phyloP scores from a whole-genome alignment of 1,284 basidiomycete genomes.

The Cutaneotrichosporon sp. region DNA sequence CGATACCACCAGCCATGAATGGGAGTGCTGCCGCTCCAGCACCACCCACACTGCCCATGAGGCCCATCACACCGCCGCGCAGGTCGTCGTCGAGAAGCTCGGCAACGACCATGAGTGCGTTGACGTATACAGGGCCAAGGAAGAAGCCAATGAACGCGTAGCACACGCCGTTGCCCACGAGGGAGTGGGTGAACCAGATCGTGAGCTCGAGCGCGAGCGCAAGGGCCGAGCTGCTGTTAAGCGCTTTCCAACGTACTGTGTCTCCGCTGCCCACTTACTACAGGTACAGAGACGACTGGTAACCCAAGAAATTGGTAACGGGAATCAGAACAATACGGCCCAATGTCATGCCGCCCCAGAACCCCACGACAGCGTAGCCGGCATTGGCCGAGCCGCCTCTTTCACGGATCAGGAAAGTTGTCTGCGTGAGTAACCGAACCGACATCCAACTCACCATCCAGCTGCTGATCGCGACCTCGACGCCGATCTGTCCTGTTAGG shows the following conservation, averaged over 20 bases:
- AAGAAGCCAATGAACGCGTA: slow-evolving; percentile 55
- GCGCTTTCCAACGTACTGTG: neutral
- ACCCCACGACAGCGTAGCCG: slow-evolving; percentile 20
- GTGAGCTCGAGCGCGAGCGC: slow-evolving; percentile 51
- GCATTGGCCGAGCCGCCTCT: slow-evolving; percentile 14
- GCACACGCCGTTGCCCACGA: slow-evolving; percentile 53
- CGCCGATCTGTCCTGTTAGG: slow-evolving; percentile 7
- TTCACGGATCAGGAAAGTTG: slow-evolving; percentile 19
- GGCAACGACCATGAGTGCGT: slow-evolving; percentile 57
- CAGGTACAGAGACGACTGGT: slow-evolving; percentile 20
- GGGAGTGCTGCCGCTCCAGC: slow-evolving; percentile 60
- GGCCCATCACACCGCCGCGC: slow-evolving; percentile 58
- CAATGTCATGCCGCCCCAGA: slow-evolving; percentile 25
- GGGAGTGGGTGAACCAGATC: slow-evolving; percentile 58
- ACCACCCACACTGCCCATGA: slow-evolving; percentile 57
- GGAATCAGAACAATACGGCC: slow-evolving; percentile 22
- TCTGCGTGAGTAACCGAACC: neutral
- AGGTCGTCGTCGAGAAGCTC: slow-evolving; percentile 58
- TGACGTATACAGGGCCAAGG: slow-evolving; percentile 56
- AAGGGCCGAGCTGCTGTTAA: slow-evolving; percentile 8
- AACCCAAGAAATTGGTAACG: slow-evolving; percentile 23
- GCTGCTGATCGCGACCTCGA: slow-evolving; percentile 12
- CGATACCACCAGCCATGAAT: slow-evolving; percentile 41
- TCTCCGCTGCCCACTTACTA: slow-evolving; percentile 13
- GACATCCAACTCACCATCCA: slow-evolving; percentile 6